Base-by-base conservation (phyloP, 2,329 filamentous ascomycete species). In the Fusarium denticulatum region DNA sequence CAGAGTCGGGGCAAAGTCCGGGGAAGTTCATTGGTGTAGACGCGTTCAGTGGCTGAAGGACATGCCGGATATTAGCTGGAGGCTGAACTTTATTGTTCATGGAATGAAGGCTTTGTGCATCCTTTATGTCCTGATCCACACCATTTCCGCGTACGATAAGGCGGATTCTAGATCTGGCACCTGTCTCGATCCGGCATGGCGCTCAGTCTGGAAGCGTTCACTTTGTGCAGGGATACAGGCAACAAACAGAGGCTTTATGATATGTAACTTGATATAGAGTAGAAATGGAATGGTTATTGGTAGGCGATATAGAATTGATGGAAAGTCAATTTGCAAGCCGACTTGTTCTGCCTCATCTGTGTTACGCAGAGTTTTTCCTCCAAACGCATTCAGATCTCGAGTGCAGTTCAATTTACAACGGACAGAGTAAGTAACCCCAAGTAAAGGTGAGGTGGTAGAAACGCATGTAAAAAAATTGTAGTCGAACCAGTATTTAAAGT, bases 1-100 rank as follows among this genome's bases (percentile, higher is more conserved):
- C 5, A 26, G 30, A 26, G 13, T 20, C 8, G 16, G 5, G 3
- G 18, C 32, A 18, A 16, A 52, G 30, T 37, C 24, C 9, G 5
- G 46, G 5, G 7, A n/a, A 10, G 15, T 18, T 0, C 0, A 14
- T 32, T 30, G 22, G 10, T 11, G 0, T 6, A 18, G 15, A 24
- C 28, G 15, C 46, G 14, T 26, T 5, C 6, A 13, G 22, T 20
- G 30, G 30, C 40, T 36, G 14, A 28, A 10, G 2, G 13, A 15
- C n/a, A n/a, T n/a, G n/a, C n/a, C n/a, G n/a, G n/a, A n/a, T n/a
- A n/a, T n/a, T n/a, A n/a, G n/a, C n/a, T n/a, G n/a, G n/a, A n/a
- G n/a, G n/a, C n/a, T n/a, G n/a, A 28, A 20, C 22, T 58, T 6
- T 36, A 11, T 36, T 24, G 9, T 26, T 4, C 0, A 16, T 9